phyloP scores from a whole-genome alignment of 2,329 filamentous ascomycete genomes.

The Lachnellula suecica region DNA sequence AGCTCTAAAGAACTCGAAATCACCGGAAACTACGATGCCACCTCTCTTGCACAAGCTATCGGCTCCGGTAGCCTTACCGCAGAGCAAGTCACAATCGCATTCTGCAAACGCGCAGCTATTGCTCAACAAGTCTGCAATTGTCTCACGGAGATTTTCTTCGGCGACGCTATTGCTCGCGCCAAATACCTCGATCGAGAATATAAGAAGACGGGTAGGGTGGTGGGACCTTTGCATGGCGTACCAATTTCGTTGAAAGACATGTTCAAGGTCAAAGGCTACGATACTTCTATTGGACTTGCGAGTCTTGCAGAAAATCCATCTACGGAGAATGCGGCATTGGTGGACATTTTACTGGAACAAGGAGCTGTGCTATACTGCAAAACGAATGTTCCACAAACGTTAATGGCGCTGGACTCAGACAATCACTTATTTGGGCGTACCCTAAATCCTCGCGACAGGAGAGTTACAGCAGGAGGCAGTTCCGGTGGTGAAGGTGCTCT shows the following conservation, averaged over 20 bases:
- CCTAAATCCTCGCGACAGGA: slow-evolving; percentile 60
- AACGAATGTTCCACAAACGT: slow-evolving; percentile 65
- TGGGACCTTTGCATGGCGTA: slow-evolving; percentile 63
- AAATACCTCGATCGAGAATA: slow-evolving; percentile 44
- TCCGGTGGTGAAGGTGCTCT: slow-evolving; percentile 64
- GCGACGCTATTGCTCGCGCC: slow-evolving; percentile 44
- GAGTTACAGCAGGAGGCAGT: slow-evolving; percentile 59
- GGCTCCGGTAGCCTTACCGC: slow-evolving; percentile 21
- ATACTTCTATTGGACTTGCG: slow-evolving; percentile 56
- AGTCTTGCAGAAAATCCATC: slow-evolving; percentile 52
- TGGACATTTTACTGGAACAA: slow-evolving; percentile 55
- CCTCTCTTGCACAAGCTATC: slow-evolving; percentile 25
- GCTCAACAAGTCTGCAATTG: slow-evolving; percentile 47
- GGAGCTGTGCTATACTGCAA: slow-evolving; percentile 70
- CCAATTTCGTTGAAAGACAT: slow-evolving; percentile 60
- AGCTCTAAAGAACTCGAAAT: slow-evolving; percentile 26
- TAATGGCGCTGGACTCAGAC: slow-evolving; percentile 53
- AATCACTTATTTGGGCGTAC: slow-evolving; percentile 63
- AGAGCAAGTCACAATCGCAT: slow-evolving; percentile 43
- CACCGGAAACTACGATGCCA: slow-evolving; percentile 31
- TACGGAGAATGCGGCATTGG: slow-evolving; percentile 52
- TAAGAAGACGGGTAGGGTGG: slow-evolving; percentile 37
- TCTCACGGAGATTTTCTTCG: slow-evolving; percentile 50
- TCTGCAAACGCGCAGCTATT: slow-evolving; percentile 49
- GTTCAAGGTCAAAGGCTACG: slow-evolving; percentile 53